phyloP scores from a whole-genome alignment of 768 basidiomycete genomes.

The Leccinum sublutescens region DNA sequence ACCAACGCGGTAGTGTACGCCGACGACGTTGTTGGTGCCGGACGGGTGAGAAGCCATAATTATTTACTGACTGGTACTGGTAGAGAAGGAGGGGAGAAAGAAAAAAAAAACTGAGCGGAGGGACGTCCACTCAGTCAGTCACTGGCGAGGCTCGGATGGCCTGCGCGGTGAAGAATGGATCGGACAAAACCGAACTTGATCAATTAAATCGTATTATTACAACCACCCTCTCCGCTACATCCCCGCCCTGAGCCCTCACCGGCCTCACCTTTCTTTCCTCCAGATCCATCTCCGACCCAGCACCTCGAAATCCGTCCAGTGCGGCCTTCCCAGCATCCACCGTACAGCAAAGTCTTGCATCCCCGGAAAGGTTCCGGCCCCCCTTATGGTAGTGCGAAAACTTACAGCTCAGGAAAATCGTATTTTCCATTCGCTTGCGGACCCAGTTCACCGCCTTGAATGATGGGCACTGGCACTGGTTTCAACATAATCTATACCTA shows the following conservation, averaged over 20 bases:
- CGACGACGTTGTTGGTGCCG: conserved; percentile 77
- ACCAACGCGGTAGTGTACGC: conserved; percentile 96
- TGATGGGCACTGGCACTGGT: conserved; percentile 1
- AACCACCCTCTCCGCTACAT: conserved; percentile 15
- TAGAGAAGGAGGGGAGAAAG: conserved; percentile 7
- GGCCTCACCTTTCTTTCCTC: too few species aligned
- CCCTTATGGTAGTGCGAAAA: conserved; percentile 29
- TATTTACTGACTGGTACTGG: conserved; percentile 24
- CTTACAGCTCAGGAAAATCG: conserved; percentile 45
- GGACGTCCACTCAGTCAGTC: conserved; percentile 2
- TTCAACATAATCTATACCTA: conserved; percentile 1
- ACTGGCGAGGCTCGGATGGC: conserved; percentile 24
- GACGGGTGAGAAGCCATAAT: conserved; percentile 55
- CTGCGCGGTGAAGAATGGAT: conserved; percentile 34
- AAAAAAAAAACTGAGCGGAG: conserved; percentile 3
- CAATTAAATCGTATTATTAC: conserved; percentile 1
- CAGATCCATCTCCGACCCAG: conserved; percentile 1
- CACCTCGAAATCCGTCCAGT: neutral
- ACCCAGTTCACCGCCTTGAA: conserved; percentile 31
- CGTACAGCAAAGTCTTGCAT: neutral
- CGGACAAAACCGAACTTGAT: conserved; percentile 30
- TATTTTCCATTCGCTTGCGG: conserved; percentile 39
- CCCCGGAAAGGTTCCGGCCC: neutral
- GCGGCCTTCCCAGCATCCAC: neutral
- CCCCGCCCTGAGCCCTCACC: conserved; percentile 17